These are phyloP conservation scores for Thraustotheca clavata DNA, from an alignment of 352 stramenopile genomes.

Conservation along the genomic window DNA sequence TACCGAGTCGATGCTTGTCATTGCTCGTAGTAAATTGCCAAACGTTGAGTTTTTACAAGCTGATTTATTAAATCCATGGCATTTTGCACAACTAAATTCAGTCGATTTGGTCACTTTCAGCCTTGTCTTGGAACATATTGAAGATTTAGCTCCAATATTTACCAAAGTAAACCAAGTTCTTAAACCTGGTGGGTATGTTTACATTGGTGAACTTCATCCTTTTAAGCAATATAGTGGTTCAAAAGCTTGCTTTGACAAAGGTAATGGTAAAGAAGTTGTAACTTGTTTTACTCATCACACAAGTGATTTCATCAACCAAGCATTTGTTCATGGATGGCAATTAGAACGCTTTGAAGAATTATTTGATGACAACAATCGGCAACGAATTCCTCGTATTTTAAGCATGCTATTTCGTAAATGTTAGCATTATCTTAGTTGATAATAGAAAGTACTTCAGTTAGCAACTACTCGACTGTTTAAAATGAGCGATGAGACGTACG, in stretches of 20 bases:
- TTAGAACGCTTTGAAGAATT: background rate
- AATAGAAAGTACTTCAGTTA: background rate
- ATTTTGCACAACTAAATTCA: background rate
- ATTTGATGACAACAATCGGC: constrained; percentile 1
- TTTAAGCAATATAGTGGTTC: constrained; percentile 2
- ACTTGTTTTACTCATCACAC: constrained; percentile 4
- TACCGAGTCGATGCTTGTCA: background rate
- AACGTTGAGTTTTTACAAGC: background rate
- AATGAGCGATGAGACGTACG: constrained; percentile 30
- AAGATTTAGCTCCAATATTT: background rate
- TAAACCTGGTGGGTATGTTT: background rate
- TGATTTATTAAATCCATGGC: background rate
- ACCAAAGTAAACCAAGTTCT: background rate
- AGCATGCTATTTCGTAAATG: constrained; percentile 2
- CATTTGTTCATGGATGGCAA: background rate
- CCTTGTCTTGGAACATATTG: background rate
- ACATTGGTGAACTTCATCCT: constrained; percentile 7
- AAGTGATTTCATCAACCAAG: background rate
- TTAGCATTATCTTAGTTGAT: background rate
- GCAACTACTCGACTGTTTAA: constrained; percentile 9
- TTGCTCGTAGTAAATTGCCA: background rate
- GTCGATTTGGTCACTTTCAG: constrained; percentile 16
- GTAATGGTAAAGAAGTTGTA: background rate
- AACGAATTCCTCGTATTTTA: background rate
- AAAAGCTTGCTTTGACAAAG: background rate